Evolutionary conservation across 2,329 filamentous ascomycete genomes (phyloP).

Genomic region (Aspergillus amoenus): DNA sequence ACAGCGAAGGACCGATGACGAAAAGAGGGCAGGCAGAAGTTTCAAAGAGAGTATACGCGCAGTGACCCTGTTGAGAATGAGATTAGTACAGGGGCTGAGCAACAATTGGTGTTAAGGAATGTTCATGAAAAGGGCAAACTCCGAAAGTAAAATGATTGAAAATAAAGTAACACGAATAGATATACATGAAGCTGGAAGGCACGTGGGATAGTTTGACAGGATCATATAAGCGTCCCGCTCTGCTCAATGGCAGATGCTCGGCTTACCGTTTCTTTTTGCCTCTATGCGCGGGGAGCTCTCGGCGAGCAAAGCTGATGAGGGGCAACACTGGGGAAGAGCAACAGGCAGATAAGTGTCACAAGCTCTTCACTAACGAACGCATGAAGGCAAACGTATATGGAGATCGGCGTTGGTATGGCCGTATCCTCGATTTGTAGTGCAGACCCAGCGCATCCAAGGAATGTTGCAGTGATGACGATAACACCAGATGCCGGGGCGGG

Average conservation of each 20-base stretch:
- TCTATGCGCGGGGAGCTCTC: slow-evolving; percentile 6
- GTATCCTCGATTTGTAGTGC: slow-evolving; percentile 4
- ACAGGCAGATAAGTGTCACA: slow-evolving; percentile 3
- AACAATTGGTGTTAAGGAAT: neutral
- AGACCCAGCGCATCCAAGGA: slow-evolving; percentile 4
- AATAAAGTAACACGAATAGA: neutral
- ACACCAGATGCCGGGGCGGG: neutral
- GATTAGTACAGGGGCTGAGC: neutral
- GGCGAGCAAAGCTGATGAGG: slow-evolving; percentile 6
- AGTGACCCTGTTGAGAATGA: neutral
- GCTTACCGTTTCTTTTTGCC: slow-evolving; percentile 1
- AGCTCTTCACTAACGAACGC: slow-evolving; percentile 32
- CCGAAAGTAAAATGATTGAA: neutral
- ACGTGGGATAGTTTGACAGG: neutral
- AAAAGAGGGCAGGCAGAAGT: neutral
- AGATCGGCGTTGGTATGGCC: neutral
- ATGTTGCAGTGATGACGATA: slow-evolving; percentile 12
- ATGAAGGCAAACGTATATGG: slow-evolving; percentile 16
- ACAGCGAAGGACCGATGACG: neutral
- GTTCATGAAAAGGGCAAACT: neutral
- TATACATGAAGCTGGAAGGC: neutral
- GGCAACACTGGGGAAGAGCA: slow-evolving; percentile 10
- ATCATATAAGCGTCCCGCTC: neutral
- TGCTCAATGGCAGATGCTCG: neutral
- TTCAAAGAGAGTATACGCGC: neutral